Base-by-base conservation (phyloP, 1,284 basidiomycete genomes). In the Leccinum fuscescens region DNA sequence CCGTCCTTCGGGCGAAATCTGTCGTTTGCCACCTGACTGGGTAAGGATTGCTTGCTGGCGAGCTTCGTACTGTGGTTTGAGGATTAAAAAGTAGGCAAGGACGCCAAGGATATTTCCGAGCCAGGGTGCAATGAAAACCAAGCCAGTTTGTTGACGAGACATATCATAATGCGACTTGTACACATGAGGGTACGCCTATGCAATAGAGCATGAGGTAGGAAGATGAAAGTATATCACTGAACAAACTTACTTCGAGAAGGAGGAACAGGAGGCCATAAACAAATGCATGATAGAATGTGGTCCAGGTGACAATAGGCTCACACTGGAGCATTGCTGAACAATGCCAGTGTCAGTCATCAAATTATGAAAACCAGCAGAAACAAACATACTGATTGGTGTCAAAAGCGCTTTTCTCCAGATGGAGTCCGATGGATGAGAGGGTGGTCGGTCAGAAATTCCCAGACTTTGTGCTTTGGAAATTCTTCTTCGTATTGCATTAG, bases 221-320 rank as follows among this genome's bases (percentile, higher is more conserved):
- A 44, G 17, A 44, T 6, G 15, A 9, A 15, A 3, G 4, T 24
- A 37, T 15, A 37, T 15, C 14, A 22, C 22, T 48, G 15, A 12
- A 54, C 22, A 11, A 31, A 58, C 59, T 29, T 27, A 62, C 68
- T 44, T 69, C 70, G 17, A 72, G 67, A 49, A 72, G 70, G 4
- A 69, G 48, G 35, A 72, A 69, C 31, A 69, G 59, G 27, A 69
- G 66, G 6, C 70, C 68, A 51, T 63, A 67, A 24, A 70, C 35
- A 14, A 69, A 70, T 9, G 70, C 57, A 51, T 70, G 68, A 54
- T 70, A 65, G 12, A 70, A 24, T 9, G 67, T 65, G 12, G 68
- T 69, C 70, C 67, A 72, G 4, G 52, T 57, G 9, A 72, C 60
- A 29, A 69, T 72, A 15, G 70, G 70, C 27, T 69, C 70, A 4